phyloP scores from a whole-genome alignment of 441 rosid genomes.

The Gossypium schwendimanii region DNA sequence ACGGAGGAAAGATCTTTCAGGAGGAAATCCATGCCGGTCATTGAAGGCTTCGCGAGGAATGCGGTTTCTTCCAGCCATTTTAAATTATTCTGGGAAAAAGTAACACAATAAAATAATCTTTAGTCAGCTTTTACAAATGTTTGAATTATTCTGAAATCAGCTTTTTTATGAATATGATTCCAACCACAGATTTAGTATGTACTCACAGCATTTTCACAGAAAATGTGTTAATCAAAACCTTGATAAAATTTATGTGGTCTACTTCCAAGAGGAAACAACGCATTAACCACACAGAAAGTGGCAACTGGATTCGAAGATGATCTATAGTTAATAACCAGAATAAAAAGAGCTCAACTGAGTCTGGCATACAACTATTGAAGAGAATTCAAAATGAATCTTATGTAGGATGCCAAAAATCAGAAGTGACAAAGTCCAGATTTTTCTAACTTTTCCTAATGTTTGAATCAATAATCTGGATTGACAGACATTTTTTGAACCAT shows the following conservation, averaged over 20 bases:
- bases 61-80: constrained; percentile 84
- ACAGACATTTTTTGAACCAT: not conserved
- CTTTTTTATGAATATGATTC: not conserved
- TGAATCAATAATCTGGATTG: not conserved
- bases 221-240: not conserved
- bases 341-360: not conserved
- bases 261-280: not conserved
- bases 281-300: not conserved
- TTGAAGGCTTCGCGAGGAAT: constrained; percentile 52
- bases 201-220: not conserved
- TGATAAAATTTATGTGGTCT: not conserved
- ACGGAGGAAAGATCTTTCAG: constrained; percentile 53
- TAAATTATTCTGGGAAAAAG: constrained; percentile 19
- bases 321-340: not conserved
- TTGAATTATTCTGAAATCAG: not conserved
- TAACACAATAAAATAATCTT: not conserved
- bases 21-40: constrained; percentile 57
- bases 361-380: not conserved
- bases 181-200: not conserved
- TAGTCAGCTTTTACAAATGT: not conserved
- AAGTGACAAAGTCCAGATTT: not conserved
- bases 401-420: not conserved
- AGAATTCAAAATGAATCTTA: not conserved
- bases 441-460: not conserved
- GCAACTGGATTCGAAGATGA: not conserved